Percentiles rank a stretch among this genome's conserved stretches.
Evolutionary conservation across 495 filamentous ascomycete genomes (phyloP).

Genomic region (Collariella sp.): DNA sequence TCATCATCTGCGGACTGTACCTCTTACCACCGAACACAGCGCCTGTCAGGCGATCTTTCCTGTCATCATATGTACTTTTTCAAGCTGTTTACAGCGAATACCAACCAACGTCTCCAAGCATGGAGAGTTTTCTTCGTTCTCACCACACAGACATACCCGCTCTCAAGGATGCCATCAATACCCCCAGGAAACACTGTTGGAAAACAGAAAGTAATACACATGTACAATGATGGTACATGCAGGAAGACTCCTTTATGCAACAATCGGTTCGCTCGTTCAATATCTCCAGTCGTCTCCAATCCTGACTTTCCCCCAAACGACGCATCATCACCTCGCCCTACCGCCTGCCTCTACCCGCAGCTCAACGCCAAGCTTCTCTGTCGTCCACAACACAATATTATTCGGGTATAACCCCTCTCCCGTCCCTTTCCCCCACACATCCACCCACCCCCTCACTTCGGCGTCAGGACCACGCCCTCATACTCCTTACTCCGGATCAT

Average conservation of each 20-base stretch:
- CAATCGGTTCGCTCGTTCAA: background rate
- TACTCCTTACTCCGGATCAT: slow-evolving; percentile 88
- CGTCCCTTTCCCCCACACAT: background rate
- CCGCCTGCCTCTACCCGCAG: no score
- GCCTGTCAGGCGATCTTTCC: background rate
- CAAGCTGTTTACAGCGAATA: background rate
- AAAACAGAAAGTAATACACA: slow-evolving; percentile 9
- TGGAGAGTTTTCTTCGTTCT: background rate
- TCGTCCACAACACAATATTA: background rate
- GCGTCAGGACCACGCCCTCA: slow-evolving; percentile 74
- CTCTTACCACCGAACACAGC: no score
- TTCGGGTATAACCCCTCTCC: background rate
- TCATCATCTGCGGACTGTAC: background rate
- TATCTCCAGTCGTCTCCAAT: background rate
- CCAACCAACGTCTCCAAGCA: background rate
- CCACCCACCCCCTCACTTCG: slow-evolving; percentile 43
- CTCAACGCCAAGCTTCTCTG: background rate
- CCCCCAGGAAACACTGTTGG: background rate
- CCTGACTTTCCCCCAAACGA: background rate
- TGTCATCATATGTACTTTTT: background rate
- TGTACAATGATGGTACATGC: slow-evolving; percentile 17
- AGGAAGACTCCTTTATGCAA: background rate
- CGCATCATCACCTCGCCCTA: no score
- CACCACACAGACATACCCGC: background rate
- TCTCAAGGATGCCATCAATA: background rate